These are phyloP conservation scores for Pezicula rhizophila DNA, from an alignment of 2,329 filamentous ascomycete genomes.

Conservation along the genomic window DNA sequence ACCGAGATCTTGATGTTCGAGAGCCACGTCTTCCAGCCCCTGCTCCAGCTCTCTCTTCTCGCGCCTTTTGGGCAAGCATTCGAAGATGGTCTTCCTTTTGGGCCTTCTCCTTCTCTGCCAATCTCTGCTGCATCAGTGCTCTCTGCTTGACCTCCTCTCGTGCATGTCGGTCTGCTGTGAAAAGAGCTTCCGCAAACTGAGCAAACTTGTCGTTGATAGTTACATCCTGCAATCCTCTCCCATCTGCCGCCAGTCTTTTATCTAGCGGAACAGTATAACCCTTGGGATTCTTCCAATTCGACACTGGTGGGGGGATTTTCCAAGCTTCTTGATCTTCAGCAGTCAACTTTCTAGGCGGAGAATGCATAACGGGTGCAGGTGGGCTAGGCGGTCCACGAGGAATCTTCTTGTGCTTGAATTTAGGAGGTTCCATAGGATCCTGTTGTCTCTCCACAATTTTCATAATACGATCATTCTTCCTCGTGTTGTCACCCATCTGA, in stretches of 20 bases:
- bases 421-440: constrained; percentile 94
- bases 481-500: constrained; percentile 84
- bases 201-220: constrained; percentile 99
- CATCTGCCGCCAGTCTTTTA: constrained; percentile 91
- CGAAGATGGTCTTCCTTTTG: constrained; percentile 92
- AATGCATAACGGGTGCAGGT: constrained; percentile 90
- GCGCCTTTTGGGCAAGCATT: constrained; percentile 80
- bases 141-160: constrained; percentile 92
- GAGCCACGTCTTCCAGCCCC: constrained; percentile 39
- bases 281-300: constrained; percentile 99
- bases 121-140: constrained; percentile 87
- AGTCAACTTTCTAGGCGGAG: constrained; percentile 87
- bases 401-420: constrained; percentile 99
- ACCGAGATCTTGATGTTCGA: constrained; percentile 32
- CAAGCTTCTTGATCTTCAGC: constrained; percentile 96
- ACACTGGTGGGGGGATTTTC: constrained; percentile 85
- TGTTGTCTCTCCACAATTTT: constrained; percentile 94
- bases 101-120: constrained; percentile 93
- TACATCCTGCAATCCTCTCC: constrained; percentile 83
- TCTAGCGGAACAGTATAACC: constrained; percentile 95
- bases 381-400: constrained; percentile 87
- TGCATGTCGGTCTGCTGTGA: constrained; percentile 90
- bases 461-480: constrained; percentile 93
- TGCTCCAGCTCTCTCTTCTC: constrained; percentile 66
- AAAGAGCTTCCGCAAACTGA: constrained; percentile 88